These are phyloP conservation scores for Fusarium austroafricanum DNA, from an alignment of 2,329 filamentous ascomycete genomes.

Conservation along the genomic window DNA sequence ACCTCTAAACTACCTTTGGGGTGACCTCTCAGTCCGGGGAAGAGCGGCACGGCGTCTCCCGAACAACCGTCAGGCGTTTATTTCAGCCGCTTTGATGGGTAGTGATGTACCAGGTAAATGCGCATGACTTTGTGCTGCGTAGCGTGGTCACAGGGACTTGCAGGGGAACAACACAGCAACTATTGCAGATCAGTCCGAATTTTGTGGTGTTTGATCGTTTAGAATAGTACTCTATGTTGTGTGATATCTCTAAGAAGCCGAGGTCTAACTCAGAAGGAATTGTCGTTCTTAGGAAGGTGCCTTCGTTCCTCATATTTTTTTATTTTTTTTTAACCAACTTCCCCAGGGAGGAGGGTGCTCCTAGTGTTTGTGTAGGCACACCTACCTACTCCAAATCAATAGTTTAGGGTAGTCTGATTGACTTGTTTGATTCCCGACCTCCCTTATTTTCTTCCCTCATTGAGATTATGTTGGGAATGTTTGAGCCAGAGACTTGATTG, in stretches of 20 bases:
- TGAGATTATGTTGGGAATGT: no score
- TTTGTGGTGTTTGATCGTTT: neutral
- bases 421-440: neutral
- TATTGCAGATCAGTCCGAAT: neutral
- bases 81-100: neutral
- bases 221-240: neutral
- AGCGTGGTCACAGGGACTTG: neutral
- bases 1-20: conserved; percentile 15
- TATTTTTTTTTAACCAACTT: no score
- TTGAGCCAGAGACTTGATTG: no score
- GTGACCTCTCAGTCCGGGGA: conserved; percentile 37
- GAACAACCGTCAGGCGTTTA: conserved; percentile 24
- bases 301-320: neutral
- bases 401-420: neutral
- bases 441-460: no score
- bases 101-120: neutral
- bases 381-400: neutral
- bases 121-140: neutral
- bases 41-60: conserved; percentile 35
- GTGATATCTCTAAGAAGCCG: neutral
- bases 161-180: neutral
- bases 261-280: neutral
- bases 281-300: neutral
- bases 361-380: neutral
- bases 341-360: neutral